Evolutionary conservation across 2,329 filamentous ascomycete species (phyloP), one percentile per base, ranked within the genome.

Genomic region (Ceratocystis smalleyi): DNA sequence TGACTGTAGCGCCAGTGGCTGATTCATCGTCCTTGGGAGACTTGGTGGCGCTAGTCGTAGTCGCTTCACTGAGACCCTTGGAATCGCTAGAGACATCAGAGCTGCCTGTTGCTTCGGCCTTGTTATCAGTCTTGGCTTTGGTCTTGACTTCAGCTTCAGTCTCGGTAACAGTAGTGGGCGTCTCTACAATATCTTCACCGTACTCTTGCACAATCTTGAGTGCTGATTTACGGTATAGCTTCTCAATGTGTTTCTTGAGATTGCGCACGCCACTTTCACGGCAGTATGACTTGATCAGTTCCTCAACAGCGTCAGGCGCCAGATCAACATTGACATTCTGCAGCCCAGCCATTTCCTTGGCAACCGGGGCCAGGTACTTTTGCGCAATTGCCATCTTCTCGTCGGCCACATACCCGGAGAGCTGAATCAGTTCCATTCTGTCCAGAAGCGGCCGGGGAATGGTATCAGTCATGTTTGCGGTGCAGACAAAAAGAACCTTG

Each of bases 351-450:
- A 95, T 79, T 68, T 96, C 91, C 75, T 95, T 95, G n/a, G 95
- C 94, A 59, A 90, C 87, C 6, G 94, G 94, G 0, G 89, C 89
- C 30, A 99, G 83, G 72, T 99, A 99, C 68, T 84, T 83, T 72
- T 99, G 87, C 2, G 94, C 94, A 71, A 99, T 99, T 2, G 94
- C 92, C 85, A 95, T 96, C 81, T 99, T 99, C 80, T 99, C 94
- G 69, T 99, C 92, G 0, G 92, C 86, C 61, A 99, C 92, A 72
- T 99, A 99, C 10, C 94, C 94, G 43, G 92, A 97, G 1, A 99
- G 81, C 68, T 95, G 85, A 69, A 99, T 99, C 70, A 97, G 84
- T 74, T 99, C 94, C 94, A 99, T 99, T 69, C 94, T 87, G 73
- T 99, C 94, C 17, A 97, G 81, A 0, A 99, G 80, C 2, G 94